A percentile compares a stretch with the other conserved stretches of the same genome.
phyloP scores from a whole-genome alignment of 345 rosid genomes.

The Firmiana major region DNA sequence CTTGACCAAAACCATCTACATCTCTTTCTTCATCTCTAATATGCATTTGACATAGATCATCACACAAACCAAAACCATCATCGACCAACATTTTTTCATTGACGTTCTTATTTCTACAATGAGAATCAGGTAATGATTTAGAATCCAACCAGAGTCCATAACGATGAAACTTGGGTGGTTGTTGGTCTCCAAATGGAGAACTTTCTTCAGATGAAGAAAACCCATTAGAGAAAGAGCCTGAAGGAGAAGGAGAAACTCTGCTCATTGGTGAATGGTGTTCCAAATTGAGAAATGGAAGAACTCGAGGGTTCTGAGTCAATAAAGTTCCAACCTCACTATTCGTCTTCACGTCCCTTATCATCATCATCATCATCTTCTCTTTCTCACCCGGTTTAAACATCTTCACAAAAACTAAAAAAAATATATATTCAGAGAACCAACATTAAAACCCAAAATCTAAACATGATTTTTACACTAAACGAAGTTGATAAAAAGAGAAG shows the following conservation, averaged over 20 bases:
- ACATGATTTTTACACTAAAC: background rate
- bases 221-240: slow-evolving; percentile 40
- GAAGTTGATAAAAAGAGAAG: background rate
- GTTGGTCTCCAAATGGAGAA: slow-evolving; percentile 24
- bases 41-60: slow-evolving; percentile 38
- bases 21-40: slow-evolving; percentile 31
- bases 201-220: slow-evolving; percentile 29
- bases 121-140: slow-evolving; percentile 20
- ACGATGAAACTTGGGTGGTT: slow-evolving; percentile 18
- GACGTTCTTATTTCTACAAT: slow-evolving; percentile 12
- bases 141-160: slow-evolving; percentile 33
- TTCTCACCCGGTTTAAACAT: slow-evolving; percentile 33
- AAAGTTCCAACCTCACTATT: slow-evolving; percentile 31
- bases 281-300: slow-evolving; percentile 26
- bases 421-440: background rate
- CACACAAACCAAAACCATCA: slow-evolving; percentile 35
- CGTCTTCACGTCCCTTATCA: slow-evolving; percentile 17
- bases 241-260: slow-evolving; percentile 26
- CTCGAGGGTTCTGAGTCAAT: slow-evolving; percentile 22
- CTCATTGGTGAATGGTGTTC: slow-evolving; percentile 21
- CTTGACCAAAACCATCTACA: slow-evolving; percentile 18
- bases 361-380: slow-evolving; percentile 18
- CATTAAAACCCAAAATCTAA: slow-evolving; percentile 19
- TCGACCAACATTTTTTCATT: slow-evolving; percentile 13
- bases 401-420: background rate